phyloP scores from a whole-genome alignment of 164 flowering plant species.

The Vitis amurensis region DNA sequence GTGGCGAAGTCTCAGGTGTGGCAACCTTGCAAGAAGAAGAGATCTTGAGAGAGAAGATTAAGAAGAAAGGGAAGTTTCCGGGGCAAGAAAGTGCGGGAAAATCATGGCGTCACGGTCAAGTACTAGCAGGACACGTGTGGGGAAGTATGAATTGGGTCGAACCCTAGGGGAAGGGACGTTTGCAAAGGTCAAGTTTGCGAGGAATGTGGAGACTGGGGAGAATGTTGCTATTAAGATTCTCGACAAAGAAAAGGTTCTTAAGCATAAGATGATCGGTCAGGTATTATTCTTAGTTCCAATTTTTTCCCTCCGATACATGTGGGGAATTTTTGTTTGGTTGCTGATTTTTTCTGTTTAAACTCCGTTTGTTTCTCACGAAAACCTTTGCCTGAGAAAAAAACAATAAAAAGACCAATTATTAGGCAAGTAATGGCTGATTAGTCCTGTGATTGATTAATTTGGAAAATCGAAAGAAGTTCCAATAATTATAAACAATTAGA shows the following conservation, averaged over 20 bases:
- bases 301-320: background rate
- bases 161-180: conserved; percentile 82
- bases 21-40: conserved; percentile 58
- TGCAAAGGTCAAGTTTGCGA: conserved; percentile 84
- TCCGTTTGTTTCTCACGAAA: too few species aligned
- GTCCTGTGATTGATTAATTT: too few species aligned
- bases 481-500: too few species aligned
- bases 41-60: conserved; percentile 19
- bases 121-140: conserved; percentile 51
- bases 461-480: too few species aligned
- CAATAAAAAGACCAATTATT: too few species aligned
- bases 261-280: conserved; percentile 85
- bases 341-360: background rate
- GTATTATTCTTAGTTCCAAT: conserved; percentile 21
- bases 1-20: conserved; percentile 47
- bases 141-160: conserved; percentile 76
- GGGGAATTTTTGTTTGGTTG: background rate
- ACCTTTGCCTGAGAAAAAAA: too few species aligned
- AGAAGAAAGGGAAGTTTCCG: background rate
- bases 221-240: conserved; percentile 79
- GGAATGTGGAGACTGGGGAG: conserved; percentile 57
- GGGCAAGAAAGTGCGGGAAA: background rate
- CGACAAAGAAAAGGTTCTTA: conserved; percentile 74
- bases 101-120: conserved; percentile 14
- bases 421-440: too few species aligned